Base-by-base conservation (phyloP, 2,329 filamentous ascomycete species). In the Beauveria scarabaeidicola region DNA sequence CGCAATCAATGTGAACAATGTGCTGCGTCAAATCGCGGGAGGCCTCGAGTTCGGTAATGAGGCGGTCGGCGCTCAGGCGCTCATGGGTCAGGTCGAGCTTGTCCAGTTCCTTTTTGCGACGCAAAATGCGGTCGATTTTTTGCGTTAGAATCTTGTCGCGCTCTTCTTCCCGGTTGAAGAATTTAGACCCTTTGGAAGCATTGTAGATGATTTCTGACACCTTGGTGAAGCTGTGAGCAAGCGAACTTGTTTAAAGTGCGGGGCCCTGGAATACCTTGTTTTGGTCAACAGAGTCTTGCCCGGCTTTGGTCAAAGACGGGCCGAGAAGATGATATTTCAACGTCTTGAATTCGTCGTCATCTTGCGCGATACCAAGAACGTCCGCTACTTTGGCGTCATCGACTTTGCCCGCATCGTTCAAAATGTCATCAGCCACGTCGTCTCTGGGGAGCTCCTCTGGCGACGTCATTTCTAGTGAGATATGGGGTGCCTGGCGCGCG, bases 131-230 rank as follows among this genome's bases (percentile, higher is more conserved):
- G 57, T 87, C 84, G 66, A 97, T 97, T 72, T 96, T 97, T 59
- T 86, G 80, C 0, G 93, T 97, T 21, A 97, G 81, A 48, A 83
- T 80, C 67, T 88, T 87, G 76, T 97, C 93, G 66, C 87, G 88
- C 60, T 77, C 81, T 70, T 96, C 88, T 72, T 99, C 94, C 61
- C 92, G 90, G 66, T 88, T 90, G 80, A 97, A 99, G 76, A 88
- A 99, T 71, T 96, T 97, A 65, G 91, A 96, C 52, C 94, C 94
- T 70, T 95, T 97, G 17, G 91, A 97, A 11, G 92, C 91, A 72
- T 96, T 91, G 75, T 97, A 97, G 62, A 99, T 99, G 66, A 97
- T 87, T 67, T 97, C 92, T 2, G 92, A 95, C 53, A 99, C 91
- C 85, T 36, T 88, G 53, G 19, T 13, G 25, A 8, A 36, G 17